Conservation (phyloP, 169 alveolate species). For the Eimeria falciformis region DNA sequence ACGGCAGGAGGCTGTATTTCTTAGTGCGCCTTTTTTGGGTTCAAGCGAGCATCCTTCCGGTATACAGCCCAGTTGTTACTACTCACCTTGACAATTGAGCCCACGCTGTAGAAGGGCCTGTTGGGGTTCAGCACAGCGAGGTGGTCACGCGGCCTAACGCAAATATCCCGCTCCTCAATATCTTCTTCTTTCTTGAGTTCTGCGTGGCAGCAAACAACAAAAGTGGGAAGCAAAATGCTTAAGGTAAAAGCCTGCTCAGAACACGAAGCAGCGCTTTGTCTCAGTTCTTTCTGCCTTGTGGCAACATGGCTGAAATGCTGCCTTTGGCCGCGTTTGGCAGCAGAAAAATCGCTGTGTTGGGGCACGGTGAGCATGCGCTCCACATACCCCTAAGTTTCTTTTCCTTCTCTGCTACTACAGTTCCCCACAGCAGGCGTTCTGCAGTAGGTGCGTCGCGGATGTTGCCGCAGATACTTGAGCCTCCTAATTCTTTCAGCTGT, state of each 20-base stretch:
- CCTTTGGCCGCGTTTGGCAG: no score
- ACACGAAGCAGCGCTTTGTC: not conserved
- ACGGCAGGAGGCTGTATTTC: slow-evolving; percentile 6
- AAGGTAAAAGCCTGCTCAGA: not conserved
- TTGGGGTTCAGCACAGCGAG: slow-evolving; percentile 46
- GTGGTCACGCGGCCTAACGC: slow-evolving; percentile 46
- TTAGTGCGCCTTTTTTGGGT: no score
- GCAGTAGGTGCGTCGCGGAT: slow-evolving; percentile 44
- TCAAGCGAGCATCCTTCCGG: no score
- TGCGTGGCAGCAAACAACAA: slow-evolving; percentile 27
- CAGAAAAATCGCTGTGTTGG: no score
- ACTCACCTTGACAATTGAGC: slow-evolving; percentile 41
- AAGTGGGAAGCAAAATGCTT: not conserved
- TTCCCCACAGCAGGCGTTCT: slow-evolving; percentile 59
- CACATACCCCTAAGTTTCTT: slow-evolving; percentile 56
- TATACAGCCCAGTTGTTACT: no score
- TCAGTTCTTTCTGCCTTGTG: not conserved
- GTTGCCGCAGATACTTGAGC: slow-evolving; percentile 61
- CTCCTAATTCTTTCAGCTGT: not conserved
- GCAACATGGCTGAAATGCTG: no score
- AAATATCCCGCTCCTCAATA: slow-evolving; percentile 14
- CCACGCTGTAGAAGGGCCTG: slow-evolving; percentile 64
- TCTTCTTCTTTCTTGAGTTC: slow-evolving; percentile 36
- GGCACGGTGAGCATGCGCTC: no score
- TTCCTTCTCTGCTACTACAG: slow-evolving; percentile 62